Conservation (phyloP, 306 rosid species). For the Castanea mollissima region DNA sequence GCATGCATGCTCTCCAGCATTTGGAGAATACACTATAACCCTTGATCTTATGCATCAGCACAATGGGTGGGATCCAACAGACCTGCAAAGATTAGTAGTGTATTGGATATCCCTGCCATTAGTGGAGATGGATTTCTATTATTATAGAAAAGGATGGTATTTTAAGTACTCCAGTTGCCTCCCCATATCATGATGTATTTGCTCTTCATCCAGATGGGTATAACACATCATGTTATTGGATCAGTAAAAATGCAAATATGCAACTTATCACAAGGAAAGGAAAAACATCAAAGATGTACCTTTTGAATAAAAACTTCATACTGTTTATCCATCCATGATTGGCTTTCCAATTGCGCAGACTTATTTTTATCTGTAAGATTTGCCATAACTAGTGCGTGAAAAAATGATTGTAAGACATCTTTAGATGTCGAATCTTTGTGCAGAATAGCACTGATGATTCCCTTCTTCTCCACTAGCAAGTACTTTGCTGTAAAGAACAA, state of each 20-base stretch:
- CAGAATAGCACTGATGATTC: slow-evolving; percentile 47
- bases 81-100: not conserved
- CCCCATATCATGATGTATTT: slow-evolving; percentile 1
- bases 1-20: not conserved
- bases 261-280: slow-evolving; percentile 13
- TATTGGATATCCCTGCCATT: slow-evolving; percentile 6
- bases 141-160: not conserved
- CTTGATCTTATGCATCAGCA: not conserved
- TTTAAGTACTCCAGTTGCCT: slow-evolving; percentile 6
- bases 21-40: not conserved
- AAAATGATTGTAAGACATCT: slow-evolving; percentile 63
- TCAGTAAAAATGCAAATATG: not conserved
- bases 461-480: slow-evolving; percentile 77
- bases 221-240: not conserved
- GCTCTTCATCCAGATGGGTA: not conserved
- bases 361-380: slow-evolving; percentile 36
- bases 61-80: not conserved
- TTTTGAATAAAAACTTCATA: slow-evolving; percentile 58
- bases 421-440: slow-evolving; percentile 79
- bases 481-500: slow-evolving; percentile 60
- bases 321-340: slow-evolving; percentile 73
- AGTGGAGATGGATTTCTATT: not conserved
- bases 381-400: slow-evolving; percentile 71
- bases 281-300: slow-evolving; percentile 46
- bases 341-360: slow-evolving; percentile 63